phyloP scores from a whole-genome alignment of 768 basidiomycete species.

The Tricholoma furcatifolium region DNA sequence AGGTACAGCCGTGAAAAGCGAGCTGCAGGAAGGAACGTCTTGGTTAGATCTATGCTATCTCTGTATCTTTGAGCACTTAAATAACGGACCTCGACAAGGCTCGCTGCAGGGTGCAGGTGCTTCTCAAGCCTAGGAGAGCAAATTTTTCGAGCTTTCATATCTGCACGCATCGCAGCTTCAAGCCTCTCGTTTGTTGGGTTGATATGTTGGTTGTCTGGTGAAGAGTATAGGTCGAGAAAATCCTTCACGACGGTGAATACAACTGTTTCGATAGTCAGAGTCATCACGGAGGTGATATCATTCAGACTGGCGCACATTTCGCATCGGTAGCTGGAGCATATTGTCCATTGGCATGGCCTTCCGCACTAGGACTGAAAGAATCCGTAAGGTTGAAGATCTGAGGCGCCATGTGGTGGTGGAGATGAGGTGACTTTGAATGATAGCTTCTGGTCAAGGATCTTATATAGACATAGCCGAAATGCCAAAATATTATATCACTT shows the following conservation, averaged over 20 bases:
- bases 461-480: too few species aligned
- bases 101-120: conserved; percentile 6
- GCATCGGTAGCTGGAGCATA: too few species aligned
- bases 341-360: too few species aligned
- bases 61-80: neutral
- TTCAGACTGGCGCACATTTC: too few species aligned
- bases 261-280: neutral
- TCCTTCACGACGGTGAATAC: conserved; percentile 1
- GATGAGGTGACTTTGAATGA: too few species aligned
- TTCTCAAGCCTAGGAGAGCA: conserved; percentile 7
- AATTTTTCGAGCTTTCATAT: conserved; percentile 5
- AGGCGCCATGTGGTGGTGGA: too few species aligned
- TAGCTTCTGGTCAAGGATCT: too few species aligned
- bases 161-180: conserved; percentile 10
- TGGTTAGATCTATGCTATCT: neutral
- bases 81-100: conserved; percentile 12
- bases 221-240: conserved; percentile 6
- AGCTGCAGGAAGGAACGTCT: conserved; percentile 7
- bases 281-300: too few species aligned
- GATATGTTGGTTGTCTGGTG: neutral
- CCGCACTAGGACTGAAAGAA: too few species aligned
- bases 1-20: conserved; percentile 13
- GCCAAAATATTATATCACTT: too few species aligned
- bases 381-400: too few species aligned
- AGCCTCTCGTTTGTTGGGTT: conserved; percentile 9